phyloP scores from a whole-genome alignment of 257 asterid genomes.

The Forsythia viridissima region DNA sequence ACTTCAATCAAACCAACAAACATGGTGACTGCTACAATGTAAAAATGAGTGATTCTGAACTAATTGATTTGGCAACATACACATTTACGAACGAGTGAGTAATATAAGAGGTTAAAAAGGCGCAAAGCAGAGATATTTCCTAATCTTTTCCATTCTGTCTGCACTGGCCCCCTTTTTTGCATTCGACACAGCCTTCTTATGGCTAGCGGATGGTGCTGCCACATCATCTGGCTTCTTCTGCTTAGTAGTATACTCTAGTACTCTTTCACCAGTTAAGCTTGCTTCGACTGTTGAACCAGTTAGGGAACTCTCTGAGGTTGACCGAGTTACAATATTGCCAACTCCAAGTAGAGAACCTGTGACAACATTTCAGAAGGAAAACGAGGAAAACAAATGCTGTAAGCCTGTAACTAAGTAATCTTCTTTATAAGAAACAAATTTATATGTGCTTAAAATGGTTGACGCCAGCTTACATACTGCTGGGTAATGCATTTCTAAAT shows the following conservation, averaged over 20 bases:
- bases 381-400: too few species aligned
- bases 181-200: neutral
- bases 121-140: constrained; percentile 50
- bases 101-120: constrained; percentile 31
- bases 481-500: too few species aligned
- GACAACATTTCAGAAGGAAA: constrained; percentile 11
- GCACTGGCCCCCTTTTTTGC: constrained; percentile 37
- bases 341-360: constrained; percentile 28
- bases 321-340: neutral
- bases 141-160: constrained; percentile 40
- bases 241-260: constrained; percentile 23
- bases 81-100: too few species aligned
- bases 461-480: too few species aligned
- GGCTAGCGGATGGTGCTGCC: constrained; percentile 22
- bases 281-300: constrained; percentile 18
- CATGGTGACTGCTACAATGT: too few species aligned
- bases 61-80: too few species aligned
- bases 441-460: too few species aligned
- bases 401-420: too few species aligned
- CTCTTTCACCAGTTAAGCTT: neutral
- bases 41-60: too few species aligned
- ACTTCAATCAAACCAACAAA: too few species aligned
- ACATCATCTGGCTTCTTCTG: constrained; percentile 34
- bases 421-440: too few species aligned
- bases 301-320: constrained; percentile 8